Evolutionary conservation across 805 yeast species (phyloP), one percentile per base, ranked within the genome.

Genomic region (Cephaloascus fragrans): DNA sequence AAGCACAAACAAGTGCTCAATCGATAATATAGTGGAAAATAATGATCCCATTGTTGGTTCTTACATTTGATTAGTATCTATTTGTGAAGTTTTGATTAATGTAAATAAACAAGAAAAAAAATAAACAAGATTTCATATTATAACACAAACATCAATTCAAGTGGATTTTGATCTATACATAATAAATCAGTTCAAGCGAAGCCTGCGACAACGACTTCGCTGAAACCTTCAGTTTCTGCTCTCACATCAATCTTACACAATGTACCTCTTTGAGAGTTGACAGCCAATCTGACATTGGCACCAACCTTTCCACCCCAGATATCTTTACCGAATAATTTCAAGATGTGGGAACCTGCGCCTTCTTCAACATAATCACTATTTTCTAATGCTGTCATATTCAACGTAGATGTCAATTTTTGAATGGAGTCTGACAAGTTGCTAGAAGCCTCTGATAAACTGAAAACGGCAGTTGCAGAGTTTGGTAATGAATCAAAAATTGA

Each of bases 321-420:
- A 49, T 85, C 77, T 64, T 83, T 83, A 54, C 96, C 97, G 52
- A 72, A 84, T 51, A 88, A 64, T 64, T 87, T 88, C 63, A 93
- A 69, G 10, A 75, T 67, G 56, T 89, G 97, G 66, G 58, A 35
- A 51, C 70, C 65, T 18, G 77, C 58, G 45, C 75, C 82, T 39
- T 63, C 59, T 31, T 76, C 71, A 18, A 84, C 85, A 40, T 61
- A 57, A 45, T 83, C 93, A 3, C 83, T 67, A 33, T 82, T 81
- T 45, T 84, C 95, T 51, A 85, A 65, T 26, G 96, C 79, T 66
- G 64, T 51, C 51, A 61, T 51, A 49, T 61, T 63, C 45, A 87
- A 71, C 23, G 62, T 61, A 31, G 56, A 53, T 39, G 71, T 59
- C 39, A 89, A 62, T 46, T 69, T 73, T 20, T 62, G 62, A 33